Base-by-base conservation (phyloP, 495 filamentous ascomycete species). In the Xylaria acuta region DNA sequence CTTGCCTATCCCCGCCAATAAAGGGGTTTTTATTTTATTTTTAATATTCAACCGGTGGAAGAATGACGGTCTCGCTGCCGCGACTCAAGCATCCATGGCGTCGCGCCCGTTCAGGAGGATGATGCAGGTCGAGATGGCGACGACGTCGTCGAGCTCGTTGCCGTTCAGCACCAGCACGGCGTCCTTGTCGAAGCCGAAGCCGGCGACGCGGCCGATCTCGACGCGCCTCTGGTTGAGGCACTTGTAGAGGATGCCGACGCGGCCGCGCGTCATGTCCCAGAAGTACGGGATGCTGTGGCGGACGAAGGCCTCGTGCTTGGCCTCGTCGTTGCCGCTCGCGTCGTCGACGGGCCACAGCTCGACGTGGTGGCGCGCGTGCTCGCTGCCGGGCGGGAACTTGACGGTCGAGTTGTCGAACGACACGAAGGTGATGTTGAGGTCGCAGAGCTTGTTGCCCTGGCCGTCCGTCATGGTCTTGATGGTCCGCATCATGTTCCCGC, bases 401-500 rank as follows among this genome's bases (percentile, higher is more conserved):
- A 79, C 73, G 3, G 32, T 58, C 18, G 68, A 72, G n/a, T 65
- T 71, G 72, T 67, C 77, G 73, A 79, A 79, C 2, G 77, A 79
- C 0, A 79, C 70, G 64, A 79, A 79, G 11, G 77, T 79, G 38
- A 79, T 79, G 73, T 79, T 79, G 5, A 79, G 75, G 62, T 79
- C 77, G 72, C 72, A 74, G 2, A 79, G 64, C 64, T 73, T 74
- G n/a, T 64, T 56, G 16, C 73, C 75, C 3, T 70, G 59, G 25
- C 45, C 62, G 63, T 75, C 70, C 5, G 70, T 72, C 41, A 79
- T 65, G 0, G 77, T 74, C 73, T 79, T 79, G 40, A 79, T 73
- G 12, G 77, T 79, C 11, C 77, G 77, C 77, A 79, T 79, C 75
- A 79, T 79, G 75, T 79, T 79, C 5, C 77, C 77, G 43, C 73